phyloP scores from a whole-genome alignment of 1,284 basidiomycete genomes.

The Ustilago bromivora region DNA sequence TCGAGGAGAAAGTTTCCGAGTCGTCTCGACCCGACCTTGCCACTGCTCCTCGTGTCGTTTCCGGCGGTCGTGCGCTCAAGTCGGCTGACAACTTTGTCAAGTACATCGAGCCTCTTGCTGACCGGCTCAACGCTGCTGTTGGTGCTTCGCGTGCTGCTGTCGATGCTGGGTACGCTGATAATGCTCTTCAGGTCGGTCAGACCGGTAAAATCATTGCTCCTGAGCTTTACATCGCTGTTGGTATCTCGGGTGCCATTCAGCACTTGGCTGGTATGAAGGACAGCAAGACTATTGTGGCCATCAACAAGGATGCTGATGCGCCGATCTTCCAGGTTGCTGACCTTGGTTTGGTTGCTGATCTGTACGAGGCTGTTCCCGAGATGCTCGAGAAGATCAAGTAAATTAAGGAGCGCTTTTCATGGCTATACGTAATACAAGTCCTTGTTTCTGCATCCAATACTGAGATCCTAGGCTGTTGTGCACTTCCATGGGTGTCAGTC shows the following conservation, averaged over 20 bases:
- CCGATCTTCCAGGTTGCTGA: slow-evolving; percentile 99
- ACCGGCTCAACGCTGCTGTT: slow-evolving; percentile 91
- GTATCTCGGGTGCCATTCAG: slow-evolving; percentile 98
- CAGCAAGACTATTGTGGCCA: slow-evolving; percentile 95
- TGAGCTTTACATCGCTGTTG: slow-evolving; percentile 93
- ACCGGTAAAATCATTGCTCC: slow-evolving; percentile 87
- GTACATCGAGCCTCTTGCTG: slow-evolving; percentile 91
- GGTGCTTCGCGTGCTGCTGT: slow-evolving; percentile 97
- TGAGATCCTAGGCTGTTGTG: background rate
- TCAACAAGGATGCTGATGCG: slow-evolving; percentile 99
- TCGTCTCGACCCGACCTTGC: slow-evolving; percentile 94
- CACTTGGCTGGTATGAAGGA: slow-evolving; percentile 99
- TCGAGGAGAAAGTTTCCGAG: slow-evolving; percentile 86
- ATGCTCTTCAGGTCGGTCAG: slow-evolving; percentile 97
- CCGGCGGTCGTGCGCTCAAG: slow-evolving; percentile 95
- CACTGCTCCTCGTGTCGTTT: slow-evolving; percentile 87
- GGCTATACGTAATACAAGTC: background rate
- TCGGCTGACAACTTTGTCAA: slow-evolving; percentile 90
- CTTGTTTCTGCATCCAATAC: background rate
- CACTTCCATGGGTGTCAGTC: background rate
- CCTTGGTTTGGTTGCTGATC: slow-evolving; percentile 83
- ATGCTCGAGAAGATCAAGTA: slow-evolving; percentile 58
- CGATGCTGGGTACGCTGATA: slow-evolving; percentile 97
- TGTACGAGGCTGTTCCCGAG: slow-evolving; percentile 70
- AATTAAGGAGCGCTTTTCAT: background rate